phyloP scores from a whole-genome alignment of 176 grass and related monocot species.

The Guadua angustifolia region DNA sequence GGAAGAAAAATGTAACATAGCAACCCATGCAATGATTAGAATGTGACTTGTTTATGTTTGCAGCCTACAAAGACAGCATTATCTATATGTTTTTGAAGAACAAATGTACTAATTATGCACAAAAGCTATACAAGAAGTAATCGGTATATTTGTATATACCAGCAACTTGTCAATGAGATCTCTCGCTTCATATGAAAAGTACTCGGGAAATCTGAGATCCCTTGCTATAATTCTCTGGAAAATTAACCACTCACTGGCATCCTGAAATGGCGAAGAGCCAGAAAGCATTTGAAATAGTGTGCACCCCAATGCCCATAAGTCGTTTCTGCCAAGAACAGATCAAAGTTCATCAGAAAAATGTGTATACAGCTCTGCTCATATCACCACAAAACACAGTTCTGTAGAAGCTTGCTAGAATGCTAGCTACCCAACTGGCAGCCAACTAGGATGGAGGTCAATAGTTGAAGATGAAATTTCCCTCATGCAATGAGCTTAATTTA shows the following conservation, averaged over 20 bases:
- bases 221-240: slow-evolving; percentile 95
- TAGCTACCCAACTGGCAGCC: background rate
- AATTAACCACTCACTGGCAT: slow-evolving; percentile 94
- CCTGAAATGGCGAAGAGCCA: slow-evolving; percentile 95
- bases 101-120: background rate
- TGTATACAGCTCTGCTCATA: background rate
- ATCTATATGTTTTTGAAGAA: background rate
- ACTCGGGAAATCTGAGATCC: slow-evolving; percentile 82
- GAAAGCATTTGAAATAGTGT: slow-evolving; percentile 97
- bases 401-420: background rate
- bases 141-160: slow-evolving; percentile 54
- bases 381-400: slow-evolving; percentile 10
- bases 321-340: slow-evolving; percentile 69
- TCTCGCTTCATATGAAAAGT: slow-evolving; percentile 84
- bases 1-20: slow-evolving; percentile 1
- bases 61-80: background rate
- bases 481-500: background rate
- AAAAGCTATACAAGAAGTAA: slow-evolving; percentile 6
- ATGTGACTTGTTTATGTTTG: background rate
- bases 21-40: background rate
- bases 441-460: background rate
- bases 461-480: background rate
- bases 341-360: slow-evolving; percentile 32
- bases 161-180: slow-evolving; percentile 89
- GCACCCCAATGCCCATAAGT: slow-evolving; percentile 96